Base-by-base conservation (phyloP, 108 stramenopile genomes). In the Fistulifera solaris region DNA sequence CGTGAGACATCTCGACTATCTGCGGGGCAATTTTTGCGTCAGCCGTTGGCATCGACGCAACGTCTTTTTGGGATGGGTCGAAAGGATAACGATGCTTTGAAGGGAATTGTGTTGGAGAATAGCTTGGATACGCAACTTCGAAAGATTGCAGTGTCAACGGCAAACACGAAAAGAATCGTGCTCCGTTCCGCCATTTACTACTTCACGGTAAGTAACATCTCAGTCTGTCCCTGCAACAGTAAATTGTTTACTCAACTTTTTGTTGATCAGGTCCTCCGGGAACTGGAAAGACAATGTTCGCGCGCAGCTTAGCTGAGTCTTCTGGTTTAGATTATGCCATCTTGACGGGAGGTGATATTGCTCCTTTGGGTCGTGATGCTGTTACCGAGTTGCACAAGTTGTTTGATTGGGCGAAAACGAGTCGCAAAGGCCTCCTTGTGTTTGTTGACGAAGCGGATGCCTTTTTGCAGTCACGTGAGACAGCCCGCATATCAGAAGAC, bases 391-490 rank as follows among this genome's bases (percentile, higher is more conserved):
- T 99, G 54, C 99, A 99, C 78, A 94, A 96, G 63, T 61, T 99
- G 38, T 98, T 99, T 68, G 97, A 98, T 58, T 99, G 97, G 97
- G 94, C 97, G 38, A 85, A 95, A 63, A 95, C 91, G 16, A 85
- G 93, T 55, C 87, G 85, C 1, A 78, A 80, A 43, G 99, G 99
- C 19, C 63, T 99, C 40, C 62, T 98, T 16, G 59, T 99, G 27
- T 99, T 99, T 70, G 94, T 99, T 24, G 99, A 99, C 69, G 99
- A 99, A 68, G 99, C 99, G 1, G 99, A 99, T 76, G 97, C 97
- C 16, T 99, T 99, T 62, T 73, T 99, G 48, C 84, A 93, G 59
- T 85, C 75, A 44, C 84, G 99, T 65, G 87, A 89, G 60, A 85
- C 87, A 0, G 73, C 80, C 28, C 65, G 60, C 27, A 98, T 98